Base-by-base conservation (phyloP, 441 rosid species). In the Rhodomyrtus psidioides region DNA sequence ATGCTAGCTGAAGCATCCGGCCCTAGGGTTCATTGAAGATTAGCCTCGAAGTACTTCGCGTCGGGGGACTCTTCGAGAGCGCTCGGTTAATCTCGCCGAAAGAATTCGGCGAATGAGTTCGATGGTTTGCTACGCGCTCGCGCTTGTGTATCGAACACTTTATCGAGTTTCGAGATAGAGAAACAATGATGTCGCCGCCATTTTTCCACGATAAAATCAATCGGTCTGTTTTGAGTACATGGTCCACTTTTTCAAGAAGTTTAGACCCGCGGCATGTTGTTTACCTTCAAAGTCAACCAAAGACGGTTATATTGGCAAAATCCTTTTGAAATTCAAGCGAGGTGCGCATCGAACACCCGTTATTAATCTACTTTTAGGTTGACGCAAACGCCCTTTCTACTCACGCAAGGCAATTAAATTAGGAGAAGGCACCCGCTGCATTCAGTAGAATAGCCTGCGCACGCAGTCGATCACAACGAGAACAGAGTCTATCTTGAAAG, bases 361-460 rank as follows among this genome's bases (percentile, higher is more conserved):
- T 3, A 51, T 12, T 12, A 51, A 51, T 51, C 0, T 12, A 3
- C 15, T 51, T 49, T 49, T 2, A 12, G 12, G 13, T 49, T 4
- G 5, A 51, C 0, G 1, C 53, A 1, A 9, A 16, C 12, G 0
- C 3, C 70, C 19, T 34, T 65, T 0, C 19, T 9, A 9, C 3
- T 34, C 12, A 0, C 4, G 0, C 0, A 2, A 0, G 30, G 26
- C 14, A 19, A 65, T 9, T 3, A 3, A 0, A 34, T 19, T 5
- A 0, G 14, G 42, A 0, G 0, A 30, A 24, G 2, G 27, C 14
- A 34, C 26, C 26, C 1, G 1, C 21, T 0, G 4, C 26, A 65
- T 65, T 7, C 39, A 1, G 19, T 8, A 9, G 2, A 5, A 17
- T 30, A 1, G 5, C 76, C 5, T 3, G 1, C 0, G 1, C 0